Base-by-base conservation (phyloP, 805 yeast genomes). In the Zygoascus flipseniorum region DNA sequence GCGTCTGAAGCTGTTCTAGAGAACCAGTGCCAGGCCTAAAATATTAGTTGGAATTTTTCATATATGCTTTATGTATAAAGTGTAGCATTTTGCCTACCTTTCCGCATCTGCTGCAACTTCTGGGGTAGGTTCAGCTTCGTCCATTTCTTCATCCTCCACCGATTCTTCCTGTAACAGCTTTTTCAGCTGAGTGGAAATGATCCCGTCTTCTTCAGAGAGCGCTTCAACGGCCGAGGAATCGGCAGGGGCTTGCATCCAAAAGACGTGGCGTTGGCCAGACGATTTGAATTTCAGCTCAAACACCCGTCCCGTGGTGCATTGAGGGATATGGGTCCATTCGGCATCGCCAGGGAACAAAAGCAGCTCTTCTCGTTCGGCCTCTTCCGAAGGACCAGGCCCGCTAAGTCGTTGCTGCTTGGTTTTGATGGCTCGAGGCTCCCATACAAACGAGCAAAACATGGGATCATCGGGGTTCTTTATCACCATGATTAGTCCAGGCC, bases 291-390 rank as follows among this genome's bases (percentile, higher is more conserved):
- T 76, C 68, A 85, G 74, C 23, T 83, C 82, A 59, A 81, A 83
- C 14, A 89, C 89, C 56, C 96, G 75, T 14, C 96, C 96, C 0
- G 89, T 79, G 44, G 71, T 77, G 67, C 95, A 85, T 31, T 86
- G 79, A 50, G 74, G 68, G 45, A 86, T 80, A 52, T 79, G 86
- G 57, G 78, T 78, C 81, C 89, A 86, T 44, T 83, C 79, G 51
- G 86, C 92, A 63, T 89, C 96, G 1, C 95, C 95, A 0, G 95
- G 93, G 60, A 88, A 82, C 44, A 88, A 78, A 58, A 87, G 72
- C 54, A 86, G 73, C 58, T 83, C 89, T 42, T 66, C 67, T 26
- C 55, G 42, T 49, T 72, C 76, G 16, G 75, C 52, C 28, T 4
- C 28, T 23, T 23, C 28, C 28, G 28, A 23, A n/a, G 52, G 58